Percentiles rank a stretch among this genome's conserved stretches.
phyloP scores from a whole-genome alignment of 208 protist species.

The Entamoeba invadens region DNA sequence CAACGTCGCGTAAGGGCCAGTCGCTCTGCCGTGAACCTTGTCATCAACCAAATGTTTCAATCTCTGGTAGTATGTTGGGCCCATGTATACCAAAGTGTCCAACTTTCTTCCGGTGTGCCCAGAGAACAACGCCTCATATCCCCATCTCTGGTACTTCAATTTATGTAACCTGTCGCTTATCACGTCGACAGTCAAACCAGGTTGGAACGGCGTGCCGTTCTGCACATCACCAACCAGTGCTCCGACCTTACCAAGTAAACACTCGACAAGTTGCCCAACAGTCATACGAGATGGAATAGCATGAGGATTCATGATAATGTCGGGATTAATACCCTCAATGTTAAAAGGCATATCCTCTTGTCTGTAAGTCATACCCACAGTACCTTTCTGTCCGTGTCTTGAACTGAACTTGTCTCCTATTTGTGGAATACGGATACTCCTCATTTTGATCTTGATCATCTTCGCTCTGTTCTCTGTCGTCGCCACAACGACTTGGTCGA shows the following conservation, averaged over 20 bases:
- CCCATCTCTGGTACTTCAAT: constrained; percentile 82
- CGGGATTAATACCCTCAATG: constrained; percentile 72
- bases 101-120: constrained; percentile 90
- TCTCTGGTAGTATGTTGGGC: constrained; percentile 99
- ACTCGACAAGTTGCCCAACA: constrained; percentile 98
- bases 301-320: constrained; percentile 99
- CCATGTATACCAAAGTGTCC: constrained; percentile 92
- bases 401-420: constrained; percentile 97
- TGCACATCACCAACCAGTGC: constrained; percentile 24
- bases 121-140: constrained; percentile 81
- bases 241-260: constrained; percentile 81
- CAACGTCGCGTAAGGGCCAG: constrained; percentile 69
- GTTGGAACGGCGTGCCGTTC: constrained; percentile 18
- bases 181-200: not conserved
- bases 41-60: constrained; percentile 99
- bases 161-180: constrained; percentile 48
- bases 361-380: constrained; percentile 84
- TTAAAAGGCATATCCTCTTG: constrained; percentile 97
- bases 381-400: constrained; percentile 98
- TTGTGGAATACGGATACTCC: constrained; percentile 41
- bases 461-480: not conserved
- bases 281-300: constrained; percentile 99
- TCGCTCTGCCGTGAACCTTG: constrained; percentile 94
- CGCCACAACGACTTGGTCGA: constrained; percentile 5
- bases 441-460: constrained; percentile 11